Evolutionary conservation across 177 flowering plant genomes (phyloP).

Genomic region (Vitis hybrid): DNA sequence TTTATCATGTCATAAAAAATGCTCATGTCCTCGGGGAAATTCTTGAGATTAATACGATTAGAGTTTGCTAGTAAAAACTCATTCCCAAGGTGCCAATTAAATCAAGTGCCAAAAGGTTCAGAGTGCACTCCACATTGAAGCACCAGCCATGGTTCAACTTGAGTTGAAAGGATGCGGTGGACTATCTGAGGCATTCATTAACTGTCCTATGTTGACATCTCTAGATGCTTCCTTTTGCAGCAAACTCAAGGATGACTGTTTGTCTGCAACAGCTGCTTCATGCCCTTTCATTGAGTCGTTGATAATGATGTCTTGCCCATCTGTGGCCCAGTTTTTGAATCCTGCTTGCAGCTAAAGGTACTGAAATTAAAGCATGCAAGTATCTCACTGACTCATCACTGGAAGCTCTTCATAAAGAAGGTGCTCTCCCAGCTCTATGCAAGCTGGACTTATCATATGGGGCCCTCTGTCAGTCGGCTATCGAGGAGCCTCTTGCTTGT

Average conservation of each 20-base stretch:
- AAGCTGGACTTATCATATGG: constrained; percentile 94
- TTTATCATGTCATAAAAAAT: too few relatives aligned
- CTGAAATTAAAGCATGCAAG: constrained; percentile 95
- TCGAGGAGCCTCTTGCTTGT: constrained; percentile 84
- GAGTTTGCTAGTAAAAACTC: too few relatives aligned
- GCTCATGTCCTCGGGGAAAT: too few relatives aligned
- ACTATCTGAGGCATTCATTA: constrained; percentile 68
- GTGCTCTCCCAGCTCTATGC: constrained; percentile 76
- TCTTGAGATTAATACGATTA: too few relatives aligned
- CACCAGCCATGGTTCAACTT: constrained; percentile 67
- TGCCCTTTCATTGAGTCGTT: constrained; percentile 77
- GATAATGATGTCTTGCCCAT: constrained; percentile 91
- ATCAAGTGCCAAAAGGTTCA: too few relatives aligned
- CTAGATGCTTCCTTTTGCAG: constrained; percentile 99
- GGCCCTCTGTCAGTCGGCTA: constrained; percentile 78
- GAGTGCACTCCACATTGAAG: constrained; percentile 20
- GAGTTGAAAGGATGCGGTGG: constrained; percentile 99
- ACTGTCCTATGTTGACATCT: constrained; percentile 81
- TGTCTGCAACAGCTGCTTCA: constrained; percentile 75
- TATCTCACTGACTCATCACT: constrained; percentile 75
- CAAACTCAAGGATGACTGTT: constrained; percentile 86
- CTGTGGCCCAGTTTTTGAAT: constrained; percentile 77
- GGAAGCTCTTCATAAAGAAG: constrained; percentile 77
- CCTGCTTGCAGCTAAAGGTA: constrained; percentile 82
- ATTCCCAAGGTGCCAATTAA: too few relatives aligned